These are phyloP conservation scores for Volvariella surrecta DNA, from an alignment of 1,284 basidiomycete genomes.

Conservation along the genomic window DNA sequence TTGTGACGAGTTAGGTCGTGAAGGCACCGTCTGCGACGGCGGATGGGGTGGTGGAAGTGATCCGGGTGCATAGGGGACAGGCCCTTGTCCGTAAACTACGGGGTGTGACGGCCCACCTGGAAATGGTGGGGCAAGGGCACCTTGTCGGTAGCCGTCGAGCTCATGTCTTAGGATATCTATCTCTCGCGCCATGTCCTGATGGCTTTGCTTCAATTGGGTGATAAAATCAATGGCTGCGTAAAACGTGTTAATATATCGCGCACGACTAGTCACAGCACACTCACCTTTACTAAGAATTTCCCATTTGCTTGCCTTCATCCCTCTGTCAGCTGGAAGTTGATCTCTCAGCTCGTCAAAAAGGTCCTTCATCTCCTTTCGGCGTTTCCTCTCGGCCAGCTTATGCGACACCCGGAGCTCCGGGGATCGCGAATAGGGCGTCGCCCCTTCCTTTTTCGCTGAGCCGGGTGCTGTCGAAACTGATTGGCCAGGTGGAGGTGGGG, in stretches of 20 bases:
- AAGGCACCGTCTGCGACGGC: conserved; percentile 29
- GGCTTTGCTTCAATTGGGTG: conserved; percentile 61
- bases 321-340: conserved; percentile 82
- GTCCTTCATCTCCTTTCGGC: conserved; percentile 97
- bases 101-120: conserved; percentile 39
- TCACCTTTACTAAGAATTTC: conserved; percentile 90
- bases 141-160: conserved; percentile 56
- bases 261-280: conserved; percentile 3
- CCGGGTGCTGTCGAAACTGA: conserved; percentile 13
- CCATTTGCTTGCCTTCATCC: conserved; percentile 96
- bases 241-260: conserved; percentile 3
- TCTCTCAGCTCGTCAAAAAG: conserved; percentile 91
- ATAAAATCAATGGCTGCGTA: conserved; percentile 85
- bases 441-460: conserved; percentile 36
- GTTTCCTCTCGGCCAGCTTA: conserved; percentile 90
- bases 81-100: conserved; percentile 43
- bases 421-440: conserved; percentile 86
- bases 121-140: conserved; percentile 40
- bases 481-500: conserved; percentile 23
- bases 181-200: conserved; percentile 71
- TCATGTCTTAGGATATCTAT: conserved; percentile 74
- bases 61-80: conserved; percentile 31
- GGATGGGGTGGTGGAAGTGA: conserved; percentile 33
- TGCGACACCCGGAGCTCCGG: conserved; percentile 91
- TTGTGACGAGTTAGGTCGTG: conserved; percentile 39